A percentile compares a stretch with the other conserved stretches of the same genome.
These are phyloP conservation scores for Talaromyces pinophilus DNA, from an alignment of 2,329 filamentous ascomycete genomes.

Conservation along the genomic window DNA sequence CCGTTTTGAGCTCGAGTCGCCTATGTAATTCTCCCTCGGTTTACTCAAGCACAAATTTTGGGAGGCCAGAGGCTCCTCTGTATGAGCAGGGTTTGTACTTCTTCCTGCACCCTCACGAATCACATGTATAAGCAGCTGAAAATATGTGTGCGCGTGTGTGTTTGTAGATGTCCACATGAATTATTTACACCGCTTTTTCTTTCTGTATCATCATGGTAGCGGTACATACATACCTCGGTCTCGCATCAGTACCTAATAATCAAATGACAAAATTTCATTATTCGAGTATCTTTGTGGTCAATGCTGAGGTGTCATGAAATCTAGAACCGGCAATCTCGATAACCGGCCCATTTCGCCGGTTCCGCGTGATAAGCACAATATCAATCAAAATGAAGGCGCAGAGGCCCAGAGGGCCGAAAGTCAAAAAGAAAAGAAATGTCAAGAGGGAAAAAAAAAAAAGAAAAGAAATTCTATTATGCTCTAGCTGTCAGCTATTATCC, in stretches of 20 bases:
- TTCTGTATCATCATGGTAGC: neutral
- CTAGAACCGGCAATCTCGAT: constrained; percentile 1
- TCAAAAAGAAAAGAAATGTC: neutral
- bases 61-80: neutral
- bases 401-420: neutral
- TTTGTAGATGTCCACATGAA: neutral
- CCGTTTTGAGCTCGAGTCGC: neutral
- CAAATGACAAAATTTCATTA: neutral
- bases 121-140: constrained; percentile 4
- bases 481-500: neutral
- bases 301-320: neutral
- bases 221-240: neutral
- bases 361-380: constrained; percentile 1
- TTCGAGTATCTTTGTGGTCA: neutral
- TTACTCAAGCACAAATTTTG: neutral
- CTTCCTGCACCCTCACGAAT: neutral
- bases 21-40: neutral
- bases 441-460: neutral
- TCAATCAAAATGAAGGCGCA: neutral
- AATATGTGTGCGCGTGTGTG: neutral
- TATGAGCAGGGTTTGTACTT: constrained; percentile 1
- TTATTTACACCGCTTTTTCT: neutral
- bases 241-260: neutral
- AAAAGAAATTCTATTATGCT: neutral
- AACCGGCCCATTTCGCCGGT: constrained; percentile 4